Conservation (phyloP, 768 basidiomycete genomes). For the Tulasnella calospora region DNA sequence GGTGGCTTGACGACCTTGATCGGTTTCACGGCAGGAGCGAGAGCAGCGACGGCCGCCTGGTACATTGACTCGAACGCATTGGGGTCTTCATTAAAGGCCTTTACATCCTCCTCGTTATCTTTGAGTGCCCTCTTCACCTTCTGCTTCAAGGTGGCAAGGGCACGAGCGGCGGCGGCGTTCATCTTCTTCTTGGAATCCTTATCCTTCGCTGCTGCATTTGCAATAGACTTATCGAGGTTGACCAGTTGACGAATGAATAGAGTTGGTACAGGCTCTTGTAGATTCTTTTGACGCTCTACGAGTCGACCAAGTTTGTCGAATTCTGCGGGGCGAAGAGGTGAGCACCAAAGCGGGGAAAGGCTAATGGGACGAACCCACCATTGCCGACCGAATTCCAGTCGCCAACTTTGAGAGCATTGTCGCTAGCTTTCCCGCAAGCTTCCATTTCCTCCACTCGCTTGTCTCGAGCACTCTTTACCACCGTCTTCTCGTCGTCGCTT, state of each 20-base stretch:
- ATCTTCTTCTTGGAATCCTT: conserved; percentile 95
- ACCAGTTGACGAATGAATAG: conserved; percentile 73
- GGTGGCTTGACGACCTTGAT: conserved; percentile 37
- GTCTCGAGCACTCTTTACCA: conserved; percentile 85
- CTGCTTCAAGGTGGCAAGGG: conserved; percentile 96
- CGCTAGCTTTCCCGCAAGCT: conserved; percentile 80
- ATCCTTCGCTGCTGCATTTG: conserved; percentile 72
- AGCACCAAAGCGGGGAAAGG: conserved; percentile 18
- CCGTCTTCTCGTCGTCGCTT: conserved; percentile 56
- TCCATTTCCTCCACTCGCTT: conserved; percentile 95
- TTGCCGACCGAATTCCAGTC: conserved; percentile 92
- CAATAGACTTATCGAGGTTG: conserved; percentile 72
- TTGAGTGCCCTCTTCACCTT: conserved; percentile 88
- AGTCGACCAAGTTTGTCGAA: conserved; percentile 93
- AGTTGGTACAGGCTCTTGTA: conserved; percentile 79
- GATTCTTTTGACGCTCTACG: conserved; percentile 79
- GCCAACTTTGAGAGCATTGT: conserved; percentile 92
- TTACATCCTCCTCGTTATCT: conserved; percentile 79
- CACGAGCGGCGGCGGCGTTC: conserved; percentile 89
- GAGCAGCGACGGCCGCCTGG: conserved; percentile 44
- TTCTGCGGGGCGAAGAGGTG: conserved; percentile 48
- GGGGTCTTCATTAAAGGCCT: conserved; percentile 81
- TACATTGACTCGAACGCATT: conserved; percentile 82
- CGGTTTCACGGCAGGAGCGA: conserved; percentile 35
- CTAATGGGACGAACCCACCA: conserved; percentile 47